phyloP scores from a whole-genome alignment of 805 yeast genomes.

The Maudiozyma serrabonitensis region DNA sequence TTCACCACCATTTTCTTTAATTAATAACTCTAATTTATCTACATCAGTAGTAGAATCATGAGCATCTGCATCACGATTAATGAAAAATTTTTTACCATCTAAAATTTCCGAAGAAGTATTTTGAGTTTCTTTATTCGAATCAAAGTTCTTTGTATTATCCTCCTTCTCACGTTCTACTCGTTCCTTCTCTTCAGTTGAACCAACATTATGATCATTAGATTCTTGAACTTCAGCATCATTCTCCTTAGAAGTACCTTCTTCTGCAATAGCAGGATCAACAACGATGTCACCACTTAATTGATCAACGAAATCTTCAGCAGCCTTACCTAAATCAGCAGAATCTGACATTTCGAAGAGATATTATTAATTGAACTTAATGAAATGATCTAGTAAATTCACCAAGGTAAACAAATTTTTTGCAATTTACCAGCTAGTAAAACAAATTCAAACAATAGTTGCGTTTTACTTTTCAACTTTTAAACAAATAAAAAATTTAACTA shows the following conservation, averaged over 20 bases:
- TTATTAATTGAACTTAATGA: too few relatives aligned
- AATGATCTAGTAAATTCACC: too few relatives aligned
- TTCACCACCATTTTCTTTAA: conserved; percentile 19
- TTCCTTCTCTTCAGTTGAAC: too few relatives aligned
- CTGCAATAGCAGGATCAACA: not conserved
- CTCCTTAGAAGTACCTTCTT: not conserved
- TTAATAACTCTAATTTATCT: conserved; percentile 13
- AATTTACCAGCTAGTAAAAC: too few relatives aligned
- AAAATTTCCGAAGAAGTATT: conserved; percentile 2
- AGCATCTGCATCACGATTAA: conserved; percentile 19
- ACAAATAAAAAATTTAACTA: too few relatives aligned
- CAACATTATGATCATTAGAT: too few relatives aligned
- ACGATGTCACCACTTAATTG: conserved; percentile 1
- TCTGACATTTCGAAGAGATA: not conserved
- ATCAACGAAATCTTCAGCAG: conserved; percentile 3
- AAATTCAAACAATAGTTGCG: too few relatives aligned
- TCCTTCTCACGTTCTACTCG: not conserved
- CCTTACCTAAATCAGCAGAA: not conserved
- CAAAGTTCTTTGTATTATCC: not conserved
- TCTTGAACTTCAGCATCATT: not conserved
- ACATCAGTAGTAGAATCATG: conserved; percentile 17
- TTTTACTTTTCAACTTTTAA: too few relatives aligned
- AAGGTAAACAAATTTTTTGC: too few relatives aligned
- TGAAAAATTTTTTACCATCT: conserved; percentile 12
- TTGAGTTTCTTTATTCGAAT: not conserved